A percentile compares a stretch with the other conserved stretches of the same genome.
Conservation (phyloP, 371 early-diverging fungal genomes). For the Dichotomocladium elegans region DNA sequence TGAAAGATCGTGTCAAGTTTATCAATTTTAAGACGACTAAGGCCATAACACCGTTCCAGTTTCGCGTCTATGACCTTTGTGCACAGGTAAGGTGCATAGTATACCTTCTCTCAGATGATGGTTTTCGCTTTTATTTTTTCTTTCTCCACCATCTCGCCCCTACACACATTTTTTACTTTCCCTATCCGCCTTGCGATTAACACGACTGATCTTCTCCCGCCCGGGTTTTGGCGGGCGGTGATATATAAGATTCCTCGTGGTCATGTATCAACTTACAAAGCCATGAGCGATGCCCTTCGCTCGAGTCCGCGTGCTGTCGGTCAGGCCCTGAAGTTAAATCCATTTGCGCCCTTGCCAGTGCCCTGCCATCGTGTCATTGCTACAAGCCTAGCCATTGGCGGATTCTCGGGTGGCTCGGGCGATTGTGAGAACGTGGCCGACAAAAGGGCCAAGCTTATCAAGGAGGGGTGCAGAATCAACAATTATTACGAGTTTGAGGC, state of each 20-base stretch:
- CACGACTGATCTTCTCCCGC: no score
- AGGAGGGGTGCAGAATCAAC: slow-evolving; percentile 68
- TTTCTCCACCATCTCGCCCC: no score
- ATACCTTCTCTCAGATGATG: no score
- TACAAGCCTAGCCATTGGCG: slow-evolving; percentile 64
- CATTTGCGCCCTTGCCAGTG: slow-evolving; percentile 72
- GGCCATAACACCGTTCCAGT: slow-evolving; percentile 67
- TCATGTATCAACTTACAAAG: slow-evolving; percentile 72
- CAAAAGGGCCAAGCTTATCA: slow-evolving; percentile 64
- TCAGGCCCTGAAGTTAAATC: slow-evolving; percentile 70
- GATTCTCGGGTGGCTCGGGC: slow-evolving; percentile 68
- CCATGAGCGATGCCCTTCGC: slow-evolving; percentile 60
- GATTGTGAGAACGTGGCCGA: slow-evolving; percentile 56
- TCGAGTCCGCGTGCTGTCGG: slow-evolving; percentile 75
- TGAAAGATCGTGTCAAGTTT: slow-evolving; percentile 35
- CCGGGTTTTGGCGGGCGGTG: no score
- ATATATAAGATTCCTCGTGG: slow-evolving; percentile 72
- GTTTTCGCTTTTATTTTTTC: no score
- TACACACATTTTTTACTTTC: no score
- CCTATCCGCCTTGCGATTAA: no score
- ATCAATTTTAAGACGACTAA: slow-evolving; percentile 54
- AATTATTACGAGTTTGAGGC: slow-evolving; percentile 50
- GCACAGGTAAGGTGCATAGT: no score
- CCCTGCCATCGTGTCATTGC: slow-evolving; percentile 83
- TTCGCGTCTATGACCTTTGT: slow-evolving; percentile 67